These are phyloP conservation scores for Astrocystis sublimbata DNA, from an alignment of 495 filamentous ascomycete species.

Conservation along the genomic window DNA sequence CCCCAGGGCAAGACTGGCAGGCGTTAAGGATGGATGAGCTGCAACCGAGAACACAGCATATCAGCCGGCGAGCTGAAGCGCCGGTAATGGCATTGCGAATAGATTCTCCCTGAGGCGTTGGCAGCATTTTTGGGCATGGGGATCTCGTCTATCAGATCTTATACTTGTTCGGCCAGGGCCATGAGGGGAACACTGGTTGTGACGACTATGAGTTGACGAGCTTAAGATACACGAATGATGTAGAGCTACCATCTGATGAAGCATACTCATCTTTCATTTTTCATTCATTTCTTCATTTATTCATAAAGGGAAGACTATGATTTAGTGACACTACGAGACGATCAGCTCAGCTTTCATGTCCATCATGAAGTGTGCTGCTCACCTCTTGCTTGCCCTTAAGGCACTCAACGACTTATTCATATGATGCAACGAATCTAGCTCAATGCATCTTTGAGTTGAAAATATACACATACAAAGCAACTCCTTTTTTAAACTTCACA, in stretches of 20 bases:
- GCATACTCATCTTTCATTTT: not conserved
- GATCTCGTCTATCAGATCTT: not conserved
- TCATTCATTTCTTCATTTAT: too few relatives aligned
- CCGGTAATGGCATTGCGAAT: conserved; percentile 3
- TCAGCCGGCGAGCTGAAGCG: conserved; percentile 17
- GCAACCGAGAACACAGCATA: conserved; percentile 1
- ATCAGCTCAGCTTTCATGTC: not conserved
- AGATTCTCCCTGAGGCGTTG: conserved; percentile 16
- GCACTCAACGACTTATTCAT: not conserved
- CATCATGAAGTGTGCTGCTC: not conserved
- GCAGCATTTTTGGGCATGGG: conserved; percentile 3
- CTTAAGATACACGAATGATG: conserved; percentile 12
- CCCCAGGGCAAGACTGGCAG: conserved; percentile 16
- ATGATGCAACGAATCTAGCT: conserved; percentile 19
- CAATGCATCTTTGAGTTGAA: conserved; percentile 19
- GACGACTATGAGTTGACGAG: conserved; percentile 12
- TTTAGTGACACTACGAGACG: not conserved
- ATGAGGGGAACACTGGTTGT: not conserved
- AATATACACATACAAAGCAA: conserved; percentile 11
- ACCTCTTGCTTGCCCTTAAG: not conserved
- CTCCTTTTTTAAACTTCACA: not conserved
- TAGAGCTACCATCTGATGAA: not conserved
- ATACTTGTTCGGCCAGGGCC: not conserved
- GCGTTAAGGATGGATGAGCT: conserved; percentile 15
- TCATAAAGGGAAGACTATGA: not conserved